These are phyloP conservation scores for Mallotus japonicus DNA, from an alignment of 441 rosid genomes.

Conservation along the genomic window DNA sequence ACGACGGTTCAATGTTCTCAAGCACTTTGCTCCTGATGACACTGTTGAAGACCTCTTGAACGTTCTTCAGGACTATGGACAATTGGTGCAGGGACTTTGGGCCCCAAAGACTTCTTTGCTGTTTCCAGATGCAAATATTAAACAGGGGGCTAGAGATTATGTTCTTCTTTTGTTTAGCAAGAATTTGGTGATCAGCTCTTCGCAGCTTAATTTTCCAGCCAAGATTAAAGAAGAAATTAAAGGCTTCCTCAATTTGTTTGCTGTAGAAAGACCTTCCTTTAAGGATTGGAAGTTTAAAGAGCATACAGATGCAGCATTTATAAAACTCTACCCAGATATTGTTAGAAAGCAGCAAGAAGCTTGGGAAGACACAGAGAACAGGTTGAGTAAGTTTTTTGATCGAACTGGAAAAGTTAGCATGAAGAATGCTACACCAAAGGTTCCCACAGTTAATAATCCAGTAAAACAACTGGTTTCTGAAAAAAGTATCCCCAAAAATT, in stretches of 20 bases:
- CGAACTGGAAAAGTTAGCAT: constrained; percentile 31
- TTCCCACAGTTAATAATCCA: constrained; percentile 30
- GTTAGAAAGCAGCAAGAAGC: constrained; percentile 41
- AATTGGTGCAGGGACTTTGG: constrained; percentile 88
- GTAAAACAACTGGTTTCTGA: constrained; percentile 38
- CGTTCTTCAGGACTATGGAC: constrained; percentile 55
- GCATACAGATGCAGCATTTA: constrained; percentile 50
- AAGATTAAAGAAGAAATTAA: constrained; percentile 35
- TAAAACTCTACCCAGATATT: constrained; percentile 51
- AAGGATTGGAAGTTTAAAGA: constrained; percentile 77
- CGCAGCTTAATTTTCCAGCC: constrained; percentile 32
- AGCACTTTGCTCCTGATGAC: constrained; percentile 56
- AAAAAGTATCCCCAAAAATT: constrained; percentile 34
- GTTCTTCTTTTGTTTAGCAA: constrained; percentile 61
- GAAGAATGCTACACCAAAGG: constrained; percentile 30
- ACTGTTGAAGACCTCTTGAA: constrained; percentile 47
- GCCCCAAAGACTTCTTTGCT: constrained; percentile 51
- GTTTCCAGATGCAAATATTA: constrained; percentile 18
- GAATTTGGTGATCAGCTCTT: constrained; percentile 35
- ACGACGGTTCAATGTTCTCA: constrained; percentile 57
- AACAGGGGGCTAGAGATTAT: constrained; percentile 54
- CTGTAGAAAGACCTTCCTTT: constrained; percentile 54
- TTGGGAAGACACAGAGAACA: constrained; percentile 37
- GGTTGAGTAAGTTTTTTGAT: constrained; percentile 21
- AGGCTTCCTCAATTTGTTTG: constrained; percentile 40